These are phyloP conservation scores for Stipa capillata DNA, from an alignment of 176 grass and related monocot genomes.

Conservation along the genomic window DNA sequence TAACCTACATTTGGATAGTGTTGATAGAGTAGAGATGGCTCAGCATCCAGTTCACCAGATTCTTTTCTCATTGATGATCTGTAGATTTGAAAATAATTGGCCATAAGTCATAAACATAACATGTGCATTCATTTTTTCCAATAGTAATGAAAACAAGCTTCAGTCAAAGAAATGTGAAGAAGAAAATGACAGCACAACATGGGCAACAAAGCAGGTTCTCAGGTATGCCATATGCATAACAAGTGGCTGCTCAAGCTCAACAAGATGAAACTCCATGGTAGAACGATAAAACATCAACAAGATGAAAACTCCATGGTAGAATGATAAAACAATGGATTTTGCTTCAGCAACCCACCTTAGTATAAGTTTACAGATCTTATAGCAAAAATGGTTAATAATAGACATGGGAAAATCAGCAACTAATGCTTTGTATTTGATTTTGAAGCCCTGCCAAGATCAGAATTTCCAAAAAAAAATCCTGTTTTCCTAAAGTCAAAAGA, in stretches of 20 bases:
- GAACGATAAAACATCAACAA: too few relatives aligned
- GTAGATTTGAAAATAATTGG: constrained; percentile 3
- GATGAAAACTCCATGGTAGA: not conserved
- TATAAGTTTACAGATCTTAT: not conserved
- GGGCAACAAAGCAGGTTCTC: not conserved
- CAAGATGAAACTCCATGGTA: too few relatives aligned
- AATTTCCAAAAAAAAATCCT: not conserved
- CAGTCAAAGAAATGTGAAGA: constrained; percentile 21
- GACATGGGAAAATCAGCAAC: not conserved
- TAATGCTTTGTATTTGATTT: constrained; percentile 1
- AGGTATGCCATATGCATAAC: constrained; percentile 5
- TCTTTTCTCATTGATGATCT: constrained; percentile 50
- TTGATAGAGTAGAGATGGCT: constrained; percentile 43
- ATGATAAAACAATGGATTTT: not conserved
- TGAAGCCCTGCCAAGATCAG: not conserved
- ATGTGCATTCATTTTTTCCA: constrained; percentile 4
- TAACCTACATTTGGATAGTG: constrained; percentile 31
- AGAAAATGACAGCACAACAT: not conserved
- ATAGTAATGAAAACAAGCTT: not conserved
- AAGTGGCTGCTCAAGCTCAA: not conserved
- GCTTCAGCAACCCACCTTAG: not conserved
- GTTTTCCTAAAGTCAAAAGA: not conserved
- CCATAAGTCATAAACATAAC: constrained; percentile 1
- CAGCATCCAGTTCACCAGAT: constrained; percentile 25
- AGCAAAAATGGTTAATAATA: not conserved